These are phyloP conservation scores for Metschnikowia colocasiae DNA, from an alignment of 805 yeast genomes.

Conservation along the genomic window DNA sequence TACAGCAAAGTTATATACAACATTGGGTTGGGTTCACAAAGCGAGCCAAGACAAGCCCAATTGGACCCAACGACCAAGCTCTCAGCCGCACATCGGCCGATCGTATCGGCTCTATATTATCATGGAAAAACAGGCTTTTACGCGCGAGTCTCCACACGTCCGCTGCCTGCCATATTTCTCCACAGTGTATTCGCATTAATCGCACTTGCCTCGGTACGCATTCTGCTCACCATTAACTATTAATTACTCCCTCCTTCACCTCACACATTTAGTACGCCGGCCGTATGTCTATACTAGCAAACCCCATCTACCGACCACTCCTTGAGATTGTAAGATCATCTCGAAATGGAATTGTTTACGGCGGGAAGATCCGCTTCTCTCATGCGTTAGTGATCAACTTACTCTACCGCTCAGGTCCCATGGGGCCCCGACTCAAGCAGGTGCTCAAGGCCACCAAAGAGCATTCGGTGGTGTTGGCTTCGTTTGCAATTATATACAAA, in stretches of 20 bases:
- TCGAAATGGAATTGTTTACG: slow-evolving; percentile 53
- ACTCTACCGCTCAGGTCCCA: slow-evolving; percentile 51
- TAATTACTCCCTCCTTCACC: neutral
- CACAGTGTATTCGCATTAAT: slow-evolving; percentile 1
- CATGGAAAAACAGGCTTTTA: neutral
- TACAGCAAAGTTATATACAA: neutral
- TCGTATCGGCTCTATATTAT: neutral
- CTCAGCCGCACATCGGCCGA: slow-evolving; percentile 4
- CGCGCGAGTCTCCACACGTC: slow-evolving; percentile 4
- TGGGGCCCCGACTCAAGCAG: slow-evolving; percentile 41
- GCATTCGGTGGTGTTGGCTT: slow-evolving; percentile 55
- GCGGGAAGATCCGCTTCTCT: slow-evolving; percentile 58
- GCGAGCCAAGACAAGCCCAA: neutral
- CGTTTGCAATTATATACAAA: slow-evolving; percentile 54
- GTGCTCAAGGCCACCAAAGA: slow-evolving; percentile 50
- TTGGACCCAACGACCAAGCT: neutral
- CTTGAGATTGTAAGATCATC: slow-evolving; percentile 36
- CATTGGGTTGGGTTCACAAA: neutral
- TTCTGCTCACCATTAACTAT: neutral
- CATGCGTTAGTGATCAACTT: slow-evolving; percentile 62
- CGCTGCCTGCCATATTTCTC: slow-evolving; percentile 1
- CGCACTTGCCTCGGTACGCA: slow-evolving; percentile 5
- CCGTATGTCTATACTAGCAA: slow-evolving; percentile 18
- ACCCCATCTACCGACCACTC: slow-evolving; percentile 27
- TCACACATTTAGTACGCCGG: neutral